Evolutionary conservation across 495 filamentous ascomycete genomes (phyloP).

Genomic region (Neurospora africana): DNA sequence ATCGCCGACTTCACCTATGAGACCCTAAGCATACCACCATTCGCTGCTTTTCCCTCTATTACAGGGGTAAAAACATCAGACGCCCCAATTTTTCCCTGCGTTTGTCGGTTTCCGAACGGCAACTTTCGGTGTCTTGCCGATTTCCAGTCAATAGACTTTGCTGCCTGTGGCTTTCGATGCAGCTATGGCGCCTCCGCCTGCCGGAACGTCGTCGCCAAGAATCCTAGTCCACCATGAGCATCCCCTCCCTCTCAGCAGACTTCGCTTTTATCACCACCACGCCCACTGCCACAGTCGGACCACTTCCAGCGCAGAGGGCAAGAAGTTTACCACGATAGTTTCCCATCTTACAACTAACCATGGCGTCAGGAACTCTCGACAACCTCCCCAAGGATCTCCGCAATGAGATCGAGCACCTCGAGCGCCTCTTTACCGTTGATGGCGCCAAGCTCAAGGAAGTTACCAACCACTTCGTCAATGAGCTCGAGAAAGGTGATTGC

Average conservation of each 20-base stretch:
- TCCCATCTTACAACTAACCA: slow-evolving; percentile 13
- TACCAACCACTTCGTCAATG: slow-evolving; percentile 75
- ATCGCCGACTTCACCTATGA: not conserved
- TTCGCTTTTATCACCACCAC: slow-evolving; percentile 7
- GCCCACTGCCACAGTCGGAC: slow-evolving; percentile 1
- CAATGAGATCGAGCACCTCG: slow-evolving; percentile 73
- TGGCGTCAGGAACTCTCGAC: slow-evolving; percentile 27
- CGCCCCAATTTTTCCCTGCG: not conserved
- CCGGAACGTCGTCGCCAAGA: slow-evolving; percentile 3
- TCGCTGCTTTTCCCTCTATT: not conserved
- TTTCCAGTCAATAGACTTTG: not conserved
- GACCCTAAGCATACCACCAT: not conserved
- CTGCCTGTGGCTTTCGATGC: not conserved
- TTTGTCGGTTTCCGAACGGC: not conserved
- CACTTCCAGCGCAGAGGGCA: slow-evolving; percentile 15
- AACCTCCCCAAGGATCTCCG: slow-evolving; percentile 71
- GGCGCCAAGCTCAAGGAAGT: slow-evolving; percentile 75
- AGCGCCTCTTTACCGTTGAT: slow-evolving; percentile 76
- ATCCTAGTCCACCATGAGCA: slow-evolving; percentile 6
- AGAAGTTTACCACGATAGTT: slow-evolving; percentile 8
- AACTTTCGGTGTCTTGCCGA: not conserved
- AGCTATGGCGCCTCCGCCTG: not conserved
- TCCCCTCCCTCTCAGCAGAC: slow-evolving; percentile 7
- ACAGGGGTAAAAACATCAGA: not conserved
- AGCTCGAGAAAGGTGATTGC: slow-evolving; percentile 69